Base-by-base conservation (phyloP, 805 yeast species). In the Wickerhamiella kurtzmanii region DNA sequence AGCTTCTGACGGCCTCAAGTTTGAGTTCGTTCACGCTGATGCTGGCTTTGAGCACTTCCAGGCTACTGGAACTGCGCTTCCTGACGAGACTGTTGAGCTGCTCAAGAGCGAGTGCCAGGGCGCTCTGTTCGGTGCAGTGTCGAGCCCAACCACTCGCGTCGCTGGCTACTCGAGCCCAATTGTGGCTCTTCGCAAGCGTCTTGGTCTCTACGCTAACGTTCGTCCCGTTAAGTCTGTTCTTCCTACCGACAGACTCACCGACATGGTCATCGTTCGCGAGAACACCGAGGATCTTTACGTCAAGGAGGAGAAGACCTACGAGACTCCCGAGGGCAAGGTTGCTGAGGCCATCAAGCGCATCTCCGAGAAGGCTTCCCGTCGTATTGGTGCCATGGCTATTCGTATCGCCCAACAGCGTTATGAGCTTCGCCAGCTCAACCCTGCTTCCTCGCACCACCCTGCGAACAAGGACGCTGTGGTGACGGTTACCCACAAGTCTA, bases 311-410 rank as follows among this genome's bases (percentile, higher is more conserved):
- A 77, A 70, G 58, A 65, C 84, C 41, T 84, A 73, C 63, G 78
- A 74, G 55, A 77, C 74, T 56, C 74, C 74, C 48, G 94, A 88
- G 54, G 96, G 96, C 53, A 79, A 77, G 66, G 84, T 88, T 37
- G 96, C 97, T 43, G 98, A 92, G 70, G 98, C 98, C 49, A 89
- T 85, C 70, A 94, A 94, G 74, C 80, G 98, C 69, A 92, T 92
- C 63, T 68, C 94, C 47, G 96, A 89, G 68, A 70, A 70, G 45
- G 98, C 98, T 45, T 76, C 95, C 48, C 72, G 73, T 57, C 79
- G 76, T 63, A 92, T 92, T 56, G 95, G 96, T 51, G 78, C 79
- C 56, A 85, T 87, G 65, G 97, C 98, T 32, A 71, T 82, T 61
- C 89, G 88, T 50, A 86, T 92, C 58, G 97, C 98, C 43, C 71